phyloP scores from a whole-genome alignment of 306 rosid species.

The Sesbania bispinosa region DNA sequence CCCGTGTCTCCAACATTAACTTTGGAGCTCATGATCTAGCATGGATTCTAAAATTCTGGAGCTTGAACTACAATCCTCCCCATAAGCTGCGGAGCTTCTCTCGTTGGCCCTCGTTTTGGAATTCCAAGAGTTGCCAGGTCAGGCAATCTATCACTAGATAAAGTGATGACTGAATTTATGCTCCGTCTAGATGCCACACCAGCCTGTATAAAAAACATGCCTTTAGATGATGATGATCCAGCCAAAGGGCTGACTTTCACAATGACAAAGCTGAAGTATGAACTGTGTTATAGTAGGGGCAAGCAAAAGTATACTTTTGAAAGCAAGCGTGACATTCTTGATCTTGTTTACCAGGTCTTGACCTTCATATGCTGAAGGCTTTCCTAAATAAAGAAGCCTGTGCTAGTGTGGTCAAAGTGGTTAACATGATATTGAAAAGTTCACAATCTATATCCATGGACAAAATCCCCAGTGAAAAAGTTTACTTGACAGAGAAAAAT shows the following conservation, averaged over 20 bases:
- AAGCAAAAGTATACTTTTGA: conserved; percentile 89
- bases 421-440: conserved; percentile 71
- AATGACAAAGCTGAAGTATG: conserved; percentile 78
- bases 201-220: conserved; percentile 76
- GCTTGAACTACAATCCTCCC: conserved; percentile 81
- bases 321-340: conserved; percentile 85
- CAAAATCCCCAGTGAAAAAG: conserved; percentile 55
- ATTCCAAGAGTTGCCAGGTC: conserved; percentile 76
- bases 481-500: conserved; percentile 65
- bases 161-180: conserved; percentile 98
- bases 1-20: conserved; percentile 65
- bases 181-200: conserved; percentile 84
- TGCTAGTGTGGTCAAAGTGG: conserved; percentile 69
- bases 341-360: conserved; percentile 96
- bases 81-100: conserved; percentile 90
- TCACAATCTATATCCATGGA: conserved; percentile 63
- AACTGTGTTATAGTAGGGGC: conserved; percentile 83
- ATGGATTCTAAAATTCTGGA: conserved; percentile 81
- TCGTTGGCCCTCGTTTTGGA: conserved; percentile 98
- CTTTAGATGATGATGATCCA: conserved; percentile 93
- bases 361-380: conserved; percentile 78
- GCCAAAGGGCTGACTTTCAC: conserved; percentile 89
- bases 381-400: conserved; percentile 60
- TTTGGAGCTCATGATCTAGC: conserved; percentile 99
- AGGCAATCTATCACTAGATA: conserved; percentile 92